These are phyloP conservation scores for Hirschfeldia incana DNA, from an alignment of 345 rosid genomes.

Conservation along the genomic window DNA sequence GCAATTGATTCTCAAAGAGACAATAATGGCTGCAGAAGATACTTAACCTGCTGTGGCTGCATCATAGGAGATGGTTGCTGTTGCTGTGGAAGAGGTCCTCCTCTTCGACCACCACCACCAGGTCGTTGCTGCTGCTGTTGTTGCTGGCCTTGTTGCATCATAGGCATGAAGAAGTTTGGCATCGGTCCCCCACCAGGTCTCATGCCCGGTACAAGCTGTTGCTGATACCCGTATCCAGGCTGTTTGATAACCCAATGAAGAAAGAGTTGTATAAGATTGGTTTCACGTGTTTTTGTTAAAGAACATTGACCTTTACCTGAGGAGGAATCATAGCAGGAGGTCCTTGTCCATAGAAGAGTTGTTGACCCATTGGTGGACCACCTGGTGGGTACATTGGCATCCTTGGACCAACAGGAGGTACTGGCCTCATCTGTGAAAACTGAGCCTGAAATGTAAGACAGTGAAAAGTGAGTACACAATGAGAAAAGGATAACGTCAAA, in stretches of 20 bases:
- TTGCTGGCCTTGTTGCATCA: slow-evolving; percentile 91
- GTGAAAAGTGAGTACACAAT: not conserved
- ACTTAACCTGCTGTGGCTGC: slow-evolving; percentile 84
- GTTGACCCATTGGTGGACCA: slow-evolving; percentile 56
- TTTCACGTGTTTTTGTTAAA: not conserved
- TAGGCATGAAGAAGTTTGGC: slow-evolving; percentile 86
- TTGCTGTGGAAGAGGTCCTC: slow-evolving; percentile 52
- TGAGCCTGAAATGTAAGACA: slow-evolving; percentile 59
- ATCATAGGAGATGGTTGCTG: slow-evolving; percentile 49
- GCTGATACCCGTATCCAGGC: slow-evolving; percentile 98
- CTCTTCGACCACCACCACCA: slow-evolving; percentile 42
- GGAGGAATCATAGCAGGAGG: slow-evolving; percentile 89
- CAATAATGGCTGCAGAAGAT: not conserved
- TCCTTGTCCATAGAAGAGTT: slow-evolving; percentile 88
- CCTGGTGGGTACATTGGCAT: slow-evolving; percentile 89
- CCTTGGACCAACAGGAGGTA: slow-evolving; percentile 75
- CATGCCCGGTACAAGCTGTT: slow-evolving; percentile 95
- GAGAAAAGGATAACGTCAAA: not conserved
- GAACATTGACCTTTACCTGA: slow-evolving; percentile 53
- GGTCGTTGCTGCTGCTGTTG: slow-evolving; percentile 81
- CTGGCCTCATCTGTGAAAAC: slow-evolving; percentile 86
- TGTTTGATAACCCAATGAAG: slow-evolving; percentile 31
- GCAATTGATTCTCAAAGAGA: not conserved
- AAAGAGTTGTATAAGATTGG: slow-evolving; percentile 17
- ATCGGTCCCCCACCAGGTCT: slow-evolving; percentile 77